These are phyloP conservation scores for Brachypodium distachyon DNA, from an alignment of 202 grass and related monocot species.

Conservation along the genomic window DNA sequence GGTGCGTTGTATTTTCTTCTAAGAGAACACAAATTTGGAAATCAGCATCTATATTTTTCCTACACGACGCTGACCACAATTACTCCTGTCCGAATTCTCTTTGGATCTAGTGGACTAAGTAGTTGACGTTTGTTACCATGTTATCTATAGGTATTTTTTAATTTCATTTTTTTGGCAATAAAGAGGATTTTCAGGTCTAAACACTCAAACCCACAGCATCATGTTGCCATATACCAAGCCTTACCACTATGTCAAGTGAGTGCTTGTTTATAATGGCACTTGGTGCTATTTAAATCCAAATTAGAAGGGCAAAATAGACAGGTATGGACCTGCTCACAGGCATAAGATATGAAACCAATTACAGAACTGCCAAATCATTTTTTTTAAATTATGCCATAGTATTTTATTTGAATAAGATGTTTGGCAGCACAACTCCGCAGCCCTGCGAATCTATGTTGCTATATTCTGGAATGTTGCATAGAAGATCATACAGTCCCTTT, in stretches of 20 bases:
- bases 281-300: background rate
- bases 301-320: background rate
- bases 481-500: background rate
- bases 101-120: background rate
- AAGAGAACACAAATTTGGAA: background rate
- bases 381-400: background rate
- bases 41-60: background rate
- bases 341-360: background rate
- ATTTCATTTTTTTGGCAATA: background rate
- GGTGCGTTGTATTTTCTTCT: background rate
- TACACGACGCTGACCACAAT: background rate
- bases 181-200: background rate
- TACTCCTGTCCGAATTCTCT: background rate
- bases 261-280: background rate
- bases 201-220: background rate
- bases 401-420: background rate
- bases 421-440: background rate
- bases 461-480: background rate
- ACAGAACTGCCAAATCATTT: background rate
- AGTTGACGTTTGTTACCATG: background rate
- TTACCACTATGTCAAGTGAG: background rate
- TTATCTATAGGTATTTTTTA: background rate
- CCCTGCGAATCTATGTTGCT: background rate
- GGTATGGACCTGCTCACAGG: background rate
- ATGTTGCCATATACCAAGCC: background rate